Evolutionary conservation across 2,329 filamentous ascomycete genomes (phyloP), one percentile per base, ranked within the genome.

Genomic region (Didymella pinodella): DNA sequence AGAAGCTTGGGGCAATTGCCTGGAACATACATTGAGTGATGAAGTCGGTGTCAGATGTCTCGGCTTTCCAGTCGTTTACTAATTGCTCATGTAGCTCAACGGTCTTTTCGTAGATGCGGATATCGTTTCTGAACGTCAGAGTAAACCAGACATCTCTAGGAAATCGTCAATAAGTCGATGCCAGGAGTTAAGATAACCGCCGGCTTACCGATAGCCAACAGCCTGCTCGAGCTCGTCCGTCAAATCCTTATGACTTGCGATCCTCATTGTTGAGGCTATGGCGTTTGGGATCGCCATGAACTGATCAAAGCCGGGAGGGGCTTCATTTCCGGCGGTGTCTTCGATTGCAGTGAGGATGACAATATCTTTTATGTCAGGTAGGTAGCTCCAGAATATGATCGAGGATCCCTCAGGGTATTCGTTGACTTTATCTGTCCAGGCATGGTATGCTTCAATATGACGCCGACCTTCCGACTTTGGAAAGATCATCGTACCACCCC

Each of bases 1-100:
- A 52, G 31, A 72, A 66, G 47, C 53, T 48, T 0, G 63, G 64
- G 2, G 66, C 56, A 11, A 68, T 63, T 1, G 65, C 46, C 43
- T 73, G 68, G 55, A 69, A 73, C 57, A 68, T 69, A 57, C 67
- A 65, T 20, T 68, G 66, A 4, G 66, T 70, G 12, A 66, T 63
- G 55, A 73, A 71, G 26, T 69, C 65, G 0, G 48, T 44, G 31
- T 68, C 61, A 12, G 45, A 32, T 20, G 8, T 53, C 8, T 49
- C 47, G 2, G 47, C 26, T 36, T 67, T 69, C 59, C 59, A 64
- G 38, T 66, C 57, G 3, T 68, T 52, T 1, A 68, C 67, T 5
- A 74, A 63, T 2, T 62, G 26, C 10, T 67, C 51, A 38, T 73
- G 54, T 0, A 62, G 50, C n/a, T 68, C 59, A 40, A 71, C 65